Conservation (phyloP, 225 moss, liverwort and hornwort species). For the Lunularia cruciata region DNA sequence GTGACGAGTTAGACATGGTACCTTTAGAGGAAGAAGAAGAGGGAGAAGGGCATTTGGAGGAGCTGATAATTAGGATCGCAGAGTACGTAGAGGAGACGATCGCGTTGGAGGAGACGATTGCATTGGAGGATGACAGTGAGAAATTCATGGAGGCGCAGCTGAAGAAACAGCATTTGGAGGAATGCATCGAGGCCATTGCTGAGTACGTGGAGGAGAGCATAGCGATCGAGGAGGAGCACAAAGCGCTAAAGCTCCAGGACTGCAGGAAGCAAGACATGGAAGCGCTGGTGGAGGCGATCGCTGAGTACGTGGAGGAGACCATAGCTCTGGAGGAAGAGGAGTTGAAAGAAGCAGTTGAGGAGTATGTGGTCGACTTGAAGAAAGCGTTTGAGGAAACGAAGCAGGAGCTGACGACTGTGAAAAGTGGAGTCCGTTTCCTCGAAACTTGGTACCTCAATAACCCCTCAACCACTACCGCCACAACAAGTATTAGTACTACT, state of each 20-base stretch:
- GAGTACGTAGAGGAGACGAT: constrained; percentile 23
- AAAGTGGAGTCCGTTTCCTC: constrained; percentile 12
- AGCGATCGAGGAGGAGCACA: constrained; percentile 20
- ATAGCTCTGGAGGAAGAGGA: constrained; percentile 22
- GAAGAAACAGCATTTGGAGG: constrained; percentile 21
- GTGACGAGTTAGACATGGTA: constrained; percentile 6
- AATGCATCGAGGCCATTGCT: constrained; percentile 19
- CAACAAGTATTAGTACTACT: neutral
- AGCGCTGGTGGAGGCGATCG: constrained; percentile 22
- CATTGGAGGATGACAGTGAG: constrained; percentile 21
- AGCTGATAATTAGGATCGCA: constrained; percentile 11
- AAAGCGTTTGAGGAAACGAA: constrained; percentile 18
- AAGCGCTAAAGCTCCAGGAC: neutral
- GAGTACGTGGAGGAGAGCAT: constrained; percentile 24
- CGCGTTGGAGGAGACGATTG: constrained; percentile 16
- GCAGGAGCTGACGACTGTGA: constrained; percentile 10
- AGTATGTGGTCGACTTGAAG: constrained; percentile 18
- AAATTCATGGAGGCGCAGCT: constrained; percentile 22
- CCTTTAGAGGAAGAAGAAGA: neutral
- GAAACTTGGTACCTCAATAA: constrained; percentile 22
- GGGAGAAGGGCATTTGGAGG: constrained; percentile 4
- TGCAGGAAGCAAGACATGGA: constrained; percentile 20
- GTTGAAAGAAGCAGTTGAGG: constrained; percentile 15
- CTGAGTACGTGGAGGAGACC: constrained; percentile 15
- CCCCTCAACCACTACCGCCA: neutral